A percentile compares a stretch with the other conserved stretches of the same genome.
These are phyloP conservation scores for Penicillium vulpinum DNA, from an alignment of 2,329 filamentous ascomycete genomes.

Conservation along the genomic window DNA sequence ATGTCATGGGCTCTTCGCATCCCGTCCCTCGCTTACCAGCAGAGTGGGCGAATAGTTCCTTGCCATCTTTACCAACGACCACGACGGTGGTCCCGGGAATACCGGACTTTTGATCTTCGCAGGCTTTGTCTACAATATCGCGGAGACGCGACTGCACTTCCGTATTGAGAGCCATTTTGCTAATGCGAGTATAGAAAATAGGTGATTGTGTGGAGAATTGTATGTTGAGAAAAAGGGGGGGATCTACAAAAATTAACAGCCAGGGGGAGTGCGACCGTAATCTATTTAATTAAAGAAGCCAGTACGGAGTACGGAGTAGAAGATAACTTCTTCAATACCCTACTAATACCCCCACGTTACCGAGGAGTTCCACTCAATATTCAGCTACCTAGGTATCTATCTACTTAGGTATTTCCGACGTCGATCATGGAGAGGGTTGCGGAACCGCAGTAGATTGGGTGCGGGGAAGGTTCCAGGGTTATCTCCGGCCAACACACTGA, in stretches of 20 bases:
- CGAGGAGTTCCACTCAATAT: neutral
- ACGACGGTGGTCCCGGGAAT: neutral
- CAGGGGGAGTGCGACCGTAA: neutral
- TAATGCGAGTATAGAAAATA: neutral
- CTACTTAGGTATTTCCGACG: too few species aligned
- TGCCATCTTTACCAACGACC: conserved; percentile 3
- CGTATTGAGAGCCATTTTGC: neutral
- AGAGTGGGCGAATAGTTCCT: conserved; percentile 1
- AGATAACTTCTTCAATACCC: neutral
- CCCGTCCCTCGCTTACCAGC: conserved; percentile 16
- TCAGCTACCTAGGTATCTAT: neutral
- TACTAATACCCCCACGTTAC: too few species aligned
- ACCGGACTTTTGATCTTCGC: conserved; percentile 5
- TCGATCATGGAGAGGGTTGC: too few species aligned
- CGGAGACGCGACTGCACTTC: neutral
- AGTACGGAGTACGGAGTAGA: too few species aligned
- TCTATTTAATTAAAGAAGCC: too few species aligned
- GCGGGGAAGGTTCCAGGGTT: neutral
- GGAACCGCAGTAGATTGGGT: neutral
- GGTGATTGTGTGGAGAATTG: neutral
- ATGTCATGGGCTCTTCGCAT: conserved; percentile 51
- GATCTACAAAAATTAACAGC: neutral
- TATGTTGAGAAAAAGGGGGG: too few species aligned
- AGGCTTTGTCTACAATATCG: conserved; percentile 11
- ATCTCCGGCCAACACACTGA: too few species aligned